These are phyloP conservation scores for Cyberlindnera suaveolens DNA, from an alignment of 805 yeast genomes.

Conservation along the genomic window DNA sequence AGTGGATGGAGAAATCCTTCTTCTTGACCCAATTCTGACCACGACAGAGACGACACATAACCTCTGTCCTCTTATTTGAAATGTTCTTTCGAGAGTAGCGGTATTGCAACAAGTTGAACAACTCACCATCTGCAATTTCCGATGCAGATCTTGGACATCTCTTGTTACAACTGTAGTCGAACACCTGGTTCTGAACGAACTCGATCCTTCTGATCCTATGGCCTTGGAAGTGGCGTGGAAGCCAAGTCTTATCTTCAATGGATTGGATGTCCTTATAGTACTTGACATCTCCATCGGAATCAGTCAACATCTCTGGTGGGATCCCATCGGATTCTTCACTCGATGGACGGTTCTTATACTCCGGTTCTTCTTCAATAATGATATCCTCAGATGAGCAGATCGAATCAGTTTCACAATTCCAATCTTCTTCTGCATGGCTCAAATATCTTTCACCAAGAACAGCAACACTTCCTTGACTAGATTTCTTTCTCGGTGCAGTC, in stretches of 20 bases:
- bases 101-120: slow-evolving; percentile 6
- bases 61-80: slow-evolving; percentile 4
- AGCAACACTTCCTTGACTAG: not conserved
- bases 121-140: not conserved
- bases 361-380: not conserved
- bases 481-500: not conserved
- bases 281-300: slow-evolving; percentile 7
- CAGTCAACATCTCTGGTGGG: not conserved
- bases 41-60: slow-evolving; percentile 23
- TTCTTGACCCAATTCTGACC: slow-evolving; percentile 22
- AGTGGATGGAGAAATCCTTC: slow-evolving; percentile 10
- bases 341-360: not conserved
- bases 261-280: slow-evolving; percentile 9
- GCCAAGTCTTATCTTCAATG: slow-evolving; percentile 13
- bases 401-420: not conserved
- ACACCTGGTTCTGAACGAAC: slow-evolving; percentile 2
- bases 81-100: slow-evolving; percentile 3
- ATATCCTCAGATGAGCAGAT: not conserved
- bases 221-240: slow-evolving; percentile 19
- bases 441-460: not conserved
- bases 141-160: slow-evolving; percentile 17
- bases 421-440: not conserved
- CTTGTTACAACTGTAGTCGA: slow-evolving; percentile 9
- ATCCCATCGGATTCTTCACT: not conserved
- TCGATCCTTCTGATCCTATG: slow-evolving; percentile 10